phyloP scores from a whole-genome alignment of 2,329 filamentous ascomycete species.

The Exophiala dermatitidis region DNA sequence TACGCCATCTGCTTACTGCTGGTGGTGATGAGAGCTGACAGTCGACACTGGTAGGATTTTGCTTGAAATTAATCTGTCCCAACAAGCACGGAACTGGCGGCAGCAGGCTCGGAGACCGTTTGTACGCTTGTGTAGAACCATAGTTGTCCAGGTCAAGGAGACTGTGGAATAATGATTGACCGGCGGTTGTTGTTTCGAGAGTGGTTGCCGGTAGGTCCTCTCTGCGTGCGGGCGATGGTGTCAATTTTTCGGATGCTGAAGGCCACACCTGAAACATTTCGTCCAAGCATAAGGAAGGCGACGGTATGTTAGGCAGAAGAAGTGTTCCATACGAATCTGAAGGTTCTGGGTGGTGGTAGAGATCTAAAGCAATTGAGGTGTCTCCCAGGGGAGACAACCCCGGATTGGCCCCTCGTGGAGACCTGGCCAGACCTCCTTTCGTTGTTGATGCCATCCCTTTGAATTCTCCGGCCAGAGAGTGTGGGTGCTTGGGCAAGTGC shows the following conservation, averaged over 20 bases:
- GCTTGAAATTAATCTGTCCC: neutral
- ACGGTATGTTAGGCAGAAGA: conserved; percentile 16
- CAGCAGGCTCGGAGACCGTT: conserved; percentile 10
- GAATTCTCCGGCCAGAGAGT: conserved; percentile 7
- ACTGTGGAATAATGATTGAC: conserved; percentile 3
- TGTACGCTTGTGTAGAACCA: conserved; percentile 1
- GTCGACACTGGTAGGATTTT: conserved; percentile 7
- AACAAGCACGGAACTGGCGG: conserved; percentile 7
- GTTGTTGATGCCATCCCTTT: conserved; percentile 4
- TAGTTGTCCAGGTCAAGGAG: conserved; percentile 6
- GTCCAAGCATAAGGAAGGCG: conserved; percentile 9
- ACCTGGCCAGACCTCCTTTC: neutral
- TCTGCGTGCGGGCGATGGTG: neutral
- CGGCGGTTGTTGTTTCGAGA: neutral
- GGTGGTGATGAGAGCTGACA: conserved; percentile 10
- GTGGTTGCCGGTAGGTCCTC: neutral
- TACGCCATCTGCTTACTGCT: neutral
- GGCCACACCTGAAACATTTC: conserved; percentile 17
- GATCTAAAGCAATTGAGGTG: neutral
- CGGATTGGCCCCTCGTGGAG: conserved; percentile 1
- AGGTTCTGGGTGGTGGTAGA: conserved; percentile 1
- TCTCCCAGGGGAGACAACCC: neutral
- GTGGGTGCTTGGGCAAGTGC: conserved; percentile 5
- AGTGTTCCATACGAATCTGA: conserved; percentile 4
- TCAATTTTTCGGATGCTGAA: neutral